Evolutionary conservation across 768 basidiomycete genomes (phyloP).

Genomic region (Hebeloma cylindrosporum): DNA sequence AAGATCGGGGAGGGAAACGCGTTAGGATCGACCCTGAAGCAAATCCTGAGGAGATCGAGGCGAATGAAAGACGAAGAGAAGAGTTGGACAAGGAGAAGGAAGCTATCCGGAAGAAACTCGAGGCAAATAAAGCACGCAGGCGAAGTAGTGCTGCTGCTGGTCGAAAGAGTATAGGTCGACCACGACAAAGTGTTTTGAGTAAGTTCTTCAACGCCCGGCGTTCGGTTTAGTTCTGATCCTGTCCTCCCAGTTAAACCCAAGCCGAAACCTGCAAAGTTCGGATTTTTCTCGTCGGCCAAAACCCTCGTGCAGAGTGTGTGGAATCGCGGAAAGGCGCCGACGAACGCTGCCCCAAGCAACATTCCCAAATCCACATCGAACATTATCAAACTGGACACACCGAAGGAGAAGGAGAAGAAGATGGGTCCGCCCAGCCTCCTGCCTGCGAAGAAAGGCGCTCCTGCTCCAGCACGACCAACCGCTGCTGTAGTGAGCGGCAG

Average conservation of each 20-base stretch:
- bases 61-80: conserved; percentile 45
- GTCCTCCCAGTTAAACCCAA: conserved; percentile 36
- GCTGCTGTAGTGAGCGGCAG: conserved; percentile 18
- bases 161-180: conserved; percentile 28
- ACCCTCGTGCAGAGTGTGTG: conserved; percentile 72
- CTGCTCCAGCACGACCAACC: conserved; percentile 25
- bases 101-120: conserved; percentile 61
- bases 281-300: conserved; percentile 72
- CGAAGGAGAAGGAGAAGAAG: conserved; percentile 17
- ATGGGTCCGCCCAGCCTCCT: conserved; percentile 20
- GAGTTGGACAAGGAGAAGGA: conserved; percentile 53
- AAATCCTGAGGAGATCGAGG: conserved; percentile 38
- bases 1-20: conserved; percentile 35
- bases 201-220: conserved; percentile 20
- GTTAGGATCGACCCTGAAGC: conserved; percentile 37
- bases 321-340: conserved; percentile 51
- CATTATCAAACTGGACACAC: conserved; percentile 11
- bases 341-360: conserved; percentile 24
- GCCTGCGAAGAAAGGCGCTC: conserved; percentile 18
- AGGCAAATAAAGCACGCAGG: conserved; percentile 64
- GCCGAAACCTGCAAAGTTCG: conserved; percentile 57
- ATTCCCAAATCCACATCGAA: conserved; percentile 27
- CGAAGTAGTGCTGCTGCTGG: conserved; percentile 64
- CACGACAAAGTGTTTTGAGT: conserved; percentile 36
- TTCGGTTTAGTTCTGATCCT: conserved; percentile 6